Evolutionary conservation across 768 basidiomycete genomes (phyloP).

Genomic region (Russula abietina): DNA sequence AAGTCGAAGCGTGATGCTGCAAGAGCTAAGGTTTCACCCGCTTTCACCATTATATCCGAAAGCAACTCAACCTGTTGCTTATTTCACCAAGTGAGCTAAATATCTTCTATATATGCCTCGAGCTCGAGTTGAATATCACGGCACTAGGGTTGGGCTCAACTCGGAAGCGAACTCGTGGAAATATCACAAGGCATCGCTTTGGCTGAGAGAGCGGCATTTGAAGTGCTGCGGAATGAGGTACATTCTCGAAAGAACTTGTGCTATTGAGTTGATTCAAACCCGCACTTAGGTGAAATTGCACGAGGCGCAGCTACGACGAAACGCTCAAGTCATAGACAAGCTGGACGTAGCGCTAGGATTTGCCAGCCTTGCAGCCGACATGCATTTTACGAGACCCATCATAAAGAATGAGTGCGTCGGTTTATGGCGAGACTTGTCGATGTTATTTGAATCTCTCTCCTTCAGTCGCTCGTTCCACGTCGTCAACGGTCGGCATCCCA

Average conservation of each 20-base stretch:
- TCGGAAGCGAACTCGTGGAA: conserved; percentile 64
- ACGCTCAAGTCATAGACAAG: conserved; percentile 78
- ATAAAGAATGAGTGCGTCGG: conserved; percentile 60
- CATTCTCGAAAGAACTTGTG: conserved; percentile 2
- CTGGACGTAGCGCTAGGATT: conserved; percentile 81
- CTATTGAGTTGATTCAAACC: not conserved
- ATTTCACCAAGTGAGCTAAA: conserved; percentile 50
- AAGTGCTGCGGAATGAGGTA: conserved; percentile 62
- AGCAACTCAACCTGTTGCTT: conserved; percentile 62
- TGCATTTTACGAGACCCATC: conserved; percentile 67
- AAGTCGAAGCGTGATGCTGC: conserved; percentile 56
- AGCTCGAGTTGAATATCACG: not conserved
- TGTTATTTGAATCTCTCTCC: not conserved
- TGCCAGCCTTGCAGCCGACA: conserved; percentile 70
- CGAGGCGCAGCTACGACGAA: conserved; percentile 54
- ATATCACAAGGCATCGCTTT: conserved; percentile 44
- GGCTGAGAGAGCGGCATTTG: conserved; percentile 72
- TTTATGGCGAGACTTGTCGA: not conserved
- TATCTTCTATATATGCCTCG: not conserved
- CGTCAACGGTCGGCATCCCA: conserved; percentile 81
- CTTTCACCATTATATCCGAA: conserved; percentile 56
- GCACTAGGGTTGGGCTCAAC: conserved; percentile 62
- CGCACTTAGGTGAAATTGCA: conserved; percentile 53
- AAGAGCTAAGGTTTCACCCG: conserved; percentile 41
- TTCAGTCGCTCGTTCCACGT: conserved; percentile 49